Percentiles rank a stretch among this genome's conserved stretches.
phyloP scores from a whole-genome alignment of 2,329 filamentous ascomycete species.

The Daldinia sp. region DNA sequence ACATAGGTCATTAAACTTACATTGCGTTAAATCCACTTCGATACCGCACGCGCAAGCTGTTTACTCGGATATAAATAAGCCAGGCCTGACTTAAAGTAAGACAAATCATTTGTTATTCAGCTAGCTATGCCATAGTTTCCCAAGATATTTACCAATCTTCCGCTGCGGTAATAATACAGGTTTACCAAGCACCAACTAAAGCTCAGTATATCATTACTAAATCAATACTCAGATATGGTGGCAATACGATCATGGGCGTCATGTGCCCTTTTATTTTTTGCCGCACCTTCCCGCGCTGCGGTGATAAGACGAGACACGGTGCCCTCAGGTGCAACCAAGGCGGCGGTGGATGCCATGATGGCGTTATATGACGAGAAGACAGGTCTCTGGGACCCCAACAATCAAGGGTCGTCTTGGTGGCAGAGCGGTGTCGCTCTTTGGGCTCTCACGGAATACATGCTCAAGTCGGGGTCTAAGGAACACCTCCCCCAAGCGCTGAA shows the following conservation, averaged over 20 bases:
- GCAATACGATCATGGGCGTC: not conserved
- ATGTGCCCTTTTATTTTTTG: slow-evolving; percentile 15
- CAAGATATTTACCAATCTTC: not conserved
- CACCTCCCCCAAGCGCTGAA: slow-evolving; percentile 45
- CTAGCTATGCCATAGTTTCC: not conserved
- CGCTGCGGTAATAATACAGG: not conserved
- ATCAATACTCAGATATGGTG: slow-evolving; percentile 16
- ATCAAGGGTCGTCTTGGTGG: slow-evolving; percentile 53
- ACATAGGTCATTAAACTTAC: not conserved
- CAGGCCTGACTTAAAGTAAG: not conserved
- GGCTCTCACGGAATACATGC: slow-evolving; percentile 50
- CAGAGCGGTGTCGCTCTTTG: slow-evolving; percentile 50
- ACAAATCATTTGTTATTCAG: not conserved
- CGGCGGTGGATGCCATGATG: slow-evolving; percentile 49
- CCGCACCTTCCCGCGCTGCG: not conserved
- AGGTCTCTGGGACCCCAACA: slow-evolving; percentile 48
- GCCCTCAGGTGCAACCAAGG: slow-evolving; percentile 8
- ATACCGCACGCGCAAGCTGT: not conserved
- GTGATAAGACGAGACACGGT: not conserved
- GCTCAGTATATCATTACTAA: not conserved
- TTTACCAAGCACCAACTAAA: not conserved
- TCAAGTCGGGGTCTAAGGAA: slow-evolving; percentile 41
- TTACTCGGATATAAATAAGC: not conserved
- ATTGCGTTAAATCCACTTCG: not conserved
- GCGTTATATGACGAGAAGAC: slow-evolving; percentile 46